Evolutionary conservation across 306 rosid species (phyloP).

Genomic region (cucumber (Cucumis sativus)): Cucumber_9930_V3 NC_026661.2:17212001-17212500

Average conservation of each 20-base stretch:
- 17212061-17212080: neutral
- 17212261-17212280: conserved; percentile 99
- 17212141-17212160: neutral
- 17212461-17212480: neutral
- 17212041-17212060: neutral
- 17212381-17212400: neutral
- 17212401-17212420: neutral
- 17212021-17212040: neutral
- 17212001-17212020: neutral
- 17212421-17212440: neutral
- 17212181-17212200: neutral
- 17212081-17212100: neutral
- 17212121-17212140: neutral
- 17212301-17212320: neutral
- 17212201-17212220: conserved; percentile 24
- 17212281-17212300: conserved; percentile 61
- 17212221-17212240: conserved; percentile 98
- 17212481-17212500: neutral
- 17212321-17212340: neutral
- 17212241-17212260: conserved; percentile 91
- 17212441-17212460: neutral
- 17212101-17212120: neutral
- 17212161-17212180: neutral
- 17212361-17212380: neutral
- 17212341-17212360: neutral